Conservation (phyloP, 306 rosid genomes). For the Sesbania bispinosa region DNA sequence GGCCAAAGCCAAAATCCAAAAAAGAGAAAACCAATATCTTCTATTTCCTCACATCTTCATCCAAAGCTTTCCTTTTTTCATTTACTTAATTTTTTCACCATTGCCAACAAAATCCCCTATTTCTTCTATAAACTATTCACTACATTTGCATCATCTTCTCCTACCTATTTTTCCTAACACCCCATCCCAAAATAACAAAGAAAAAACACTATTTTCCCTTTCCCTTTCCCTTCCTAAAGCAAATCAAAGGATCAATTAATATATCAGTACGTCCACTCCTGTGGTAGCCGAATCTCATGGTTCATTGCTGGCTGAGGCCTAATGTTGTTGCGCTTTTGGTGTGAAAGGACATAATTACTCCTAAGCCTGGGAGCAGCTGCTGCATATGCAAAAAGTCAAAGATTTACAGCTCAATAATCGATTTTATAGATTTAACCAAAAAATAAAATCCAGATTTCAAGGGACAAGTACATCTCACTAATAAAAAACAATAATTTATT, state of each 20-base stretch:
- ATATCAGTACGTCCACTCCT: slow-evolving; percentile 78
- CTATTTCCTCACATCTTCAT: background rate
- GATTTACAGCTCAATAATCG: background rate
- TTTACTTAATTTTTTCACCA: background rate
- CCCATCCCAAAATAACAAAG: background rate
- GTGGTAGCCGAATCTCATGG: slow-evolving; percentile 68
- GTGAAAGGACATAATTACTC: slow-evolving; percentile 17
- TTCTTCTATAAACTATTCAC: slow-evolving; percentile 22
- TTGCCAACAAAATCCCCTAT: slow-evolving; percentile 25
- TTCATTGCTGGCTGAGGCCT: slow-evolving; percentile 36
- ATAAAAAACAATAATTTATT: no score
- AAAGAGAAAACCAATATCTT: background rate
- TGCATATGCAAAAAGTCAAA: slow-evolving; percentile 32
- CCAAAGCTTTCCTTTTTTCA: background rate
- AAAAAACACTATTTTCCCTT: background rate
- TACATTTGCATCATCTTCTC: background rate
- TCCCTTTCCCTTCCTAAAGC: background rate
- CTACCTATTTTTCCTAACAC: slow-evolving; percentile 13
- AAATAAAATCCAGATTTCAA: background rate
- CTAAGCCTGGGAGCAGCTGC: slow-evolving; percentile 28
- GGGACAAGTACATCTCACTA: background rate
- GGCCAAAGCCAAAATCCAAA: background rate
- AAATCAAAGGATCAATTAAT: background rate
- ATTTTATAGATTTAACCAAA: background rate
- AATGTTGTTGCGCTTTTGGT: slow-evolving; percentile 36